Evolutionary conservation across 1,284 basidiomycete species (phyloP), one percentile per base, ranked within the genome.

Genomic region (Tilletia indica): DNA sequence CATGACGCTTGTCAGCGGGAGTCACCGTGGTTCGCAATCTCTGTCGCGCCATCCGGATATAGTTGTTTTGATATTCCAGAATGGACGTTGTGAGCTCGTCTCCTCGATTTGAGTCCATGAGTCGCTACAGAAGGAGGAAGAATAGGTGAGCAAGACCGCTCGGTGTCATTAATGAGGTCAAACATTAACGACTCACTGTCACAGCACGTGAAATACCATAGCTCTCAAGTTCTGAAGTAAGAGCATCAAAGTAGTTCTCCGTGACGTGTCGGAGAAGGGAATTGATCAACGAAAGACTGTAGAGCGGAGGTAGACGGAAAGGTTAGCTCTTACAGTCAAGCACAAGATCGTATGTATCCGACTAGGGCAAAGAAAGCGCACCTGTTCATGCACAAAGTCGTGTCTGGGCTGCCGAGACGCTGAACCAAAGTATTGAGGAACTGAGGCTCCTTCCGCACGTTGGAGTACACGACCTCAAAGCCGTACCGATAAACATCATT

Each of bases 51-150:
- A 94, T 89, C 38, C 92, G 89, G 70, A 93, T 88, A 78, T 94
- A 90, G 83, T 93, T 93, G 54, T 91, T 90, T 87, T 97, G 94
- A 84, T 96, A 97, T 79, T 95, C 92, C 71, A 96, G 88, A 69
- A 97, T 93, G 74, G 91, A 92, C 0, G 91, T 93, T 3, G 91
- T 90, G 64, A 93, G 86, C 82, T 95, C 93, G 77, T 95, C 93
- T 58, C 91, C 90, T 34, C 91, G 91, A 80, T 92, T 92, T 19
- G 91, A 88, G 16, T 92, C 91, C 90, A 97, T 95, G 56, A 75
- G 38, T 56, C 71, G 74, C 38, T 76, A 69, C 74, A 38, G 34
- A 42, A 51, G 70, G 45, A 69, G n/a, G 21, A 39, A 36, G 11
- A 39, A 45, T 45, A 14, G 42, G 6, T 45, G 42, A 45, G 42